A percentile compares a stretch with the other conserved stretches of the same genome.
phyloP scores from a whole-genome alignment of 352 stramenopile species.

The Pythium brachiatum region DNA sequence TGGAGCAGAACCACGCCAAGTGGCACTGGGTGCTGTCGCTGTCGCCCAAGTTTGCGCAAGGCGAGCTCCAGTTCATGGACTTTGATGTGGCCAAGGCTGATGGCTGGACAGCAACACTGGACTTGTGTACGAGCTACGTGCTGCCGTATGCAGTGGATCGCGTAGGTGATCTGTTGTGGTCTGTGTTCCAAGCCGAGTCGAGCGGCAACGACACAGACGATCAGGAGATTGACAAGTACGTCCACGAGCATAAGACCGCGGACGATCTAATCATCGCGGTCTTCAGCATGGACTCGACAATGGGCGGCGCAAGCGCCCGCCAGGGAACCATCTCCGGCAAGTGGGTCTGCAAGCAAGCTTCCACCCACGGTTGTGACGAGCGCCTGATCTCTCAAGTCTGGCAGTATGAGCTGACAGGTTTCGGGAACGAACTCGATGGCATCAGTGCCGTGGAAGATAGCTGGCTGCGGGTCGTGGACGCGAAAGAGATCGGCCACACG shows the following conservation, averaged over 20 bases:
- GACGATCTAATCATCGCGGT: not conserved
- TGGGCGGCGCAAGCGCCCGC: not conserved
- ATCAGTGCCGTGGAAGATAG: not conserved
- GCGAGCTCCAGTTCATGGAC: conserved; percentile 1
- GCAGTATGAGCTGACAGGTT: not conserved
- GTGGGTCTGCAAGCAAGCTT: not conserved
- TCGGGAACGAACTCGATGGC: conserved; percentile 9
- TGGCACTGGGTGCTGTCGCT: not conserved
- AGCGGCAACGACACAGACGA: not conserved
- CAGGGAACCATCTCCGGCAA: conserved; percentile 14
- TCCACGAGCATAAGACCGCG: not conserved
- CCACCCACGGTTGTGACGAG: not conserved
- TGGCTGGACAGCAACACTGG: not conserved
- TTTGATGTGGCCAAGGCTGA: not conserved
- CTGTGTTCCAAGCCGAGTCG: not conserved
- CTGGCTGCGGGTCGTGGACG: conserved; percentile 9
- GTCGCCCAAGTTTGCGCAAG: not conserved
- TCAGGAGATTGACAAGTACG: not conserved
- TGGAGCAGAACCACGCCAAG: not conserved
- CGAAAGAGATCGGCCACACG: conserved; percentile 2
- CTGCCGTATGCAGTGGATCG: not conserved
- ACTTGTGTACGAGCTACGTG: not conserved
- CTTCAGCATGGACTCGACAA: not conserved
- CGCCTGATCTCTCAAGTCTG: not conserved
- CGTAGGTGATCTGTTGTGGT: not conserved